Conservation (phyloP, 2,329 filamentous ascomycete genomes). For the Colletotrichum euphorbiae region DNA sequence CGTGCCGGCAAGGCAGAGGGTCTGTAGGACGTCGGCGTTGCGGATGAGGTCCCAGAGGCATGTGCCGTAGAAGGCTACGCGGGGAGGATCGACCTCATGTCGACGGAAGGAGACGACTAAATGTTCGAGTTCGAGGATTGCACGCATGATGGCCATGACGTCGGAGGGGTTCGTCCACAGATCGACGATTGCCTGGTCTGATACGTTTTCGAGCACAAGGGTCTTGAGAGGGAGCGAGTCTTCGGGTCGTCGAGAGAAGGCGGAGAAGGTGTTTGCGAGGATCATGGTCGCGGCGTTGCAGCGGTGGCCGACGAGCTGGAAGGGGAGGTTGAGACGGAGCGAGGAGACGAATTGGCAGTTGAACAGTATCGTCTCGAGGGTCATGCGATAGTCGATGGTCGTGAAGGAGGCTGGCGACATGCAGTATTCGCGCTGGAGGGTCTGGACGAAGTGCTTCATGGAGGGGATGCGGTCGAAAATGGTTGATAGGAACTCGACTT, state of each 20-base stretch:
- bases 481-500: slow-evolving; percentile 60
- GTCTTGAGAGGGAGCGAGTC: slow-evolving; percentile 56
- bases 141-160: slow-evolving; percentile 59
- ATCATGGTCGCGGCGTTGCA: slow-evolving; percentile 62
- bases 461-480: slow-evolving; percentile 59
- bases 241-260: slow-evolving; percentile 59
- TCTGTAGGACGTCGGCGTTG: slow-evolving; percentile 57
- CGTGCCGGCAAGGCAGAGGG: slow-evolving; percentile 60
- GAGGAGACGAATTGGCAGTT: slow-evolving; percentile 58
- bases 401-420: slow-evolving; percentile 62
- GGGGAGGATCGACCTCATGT: slow-evolving; percentile 52
- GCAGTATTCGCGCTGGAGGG: slow-evolving; percentile 59
- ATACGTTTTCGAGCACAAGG: slow-evolving; percentile 63
- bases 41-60: slow-evolving; percentile 63
- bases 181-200: slow-evolving; percentile 59
- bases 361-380: slow-evolving; percentile 56
- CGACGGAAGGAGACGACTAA: slow-evolving; percentile 60
- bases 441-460: slow-evolving; percentile 58
- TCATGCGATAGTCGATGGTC: slow-evolving; percentile 58
- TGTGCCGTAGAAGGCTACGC: slow-evolving; percentile 52
- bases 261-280: slow-evolving; percentile 64
- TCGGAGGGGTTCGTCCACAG: slow-evolving; percentile 65
- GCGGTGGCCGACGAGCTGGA: slow-evolving; percentile 60
- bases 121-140: slow-evolving; percentile 56
- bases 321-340: slow-evolving; percentile 63